Evolutionary conservation across 495 filamentous ascomycete species (phyloP).

Genomic region (Penicillium roqueforti): DNA sequence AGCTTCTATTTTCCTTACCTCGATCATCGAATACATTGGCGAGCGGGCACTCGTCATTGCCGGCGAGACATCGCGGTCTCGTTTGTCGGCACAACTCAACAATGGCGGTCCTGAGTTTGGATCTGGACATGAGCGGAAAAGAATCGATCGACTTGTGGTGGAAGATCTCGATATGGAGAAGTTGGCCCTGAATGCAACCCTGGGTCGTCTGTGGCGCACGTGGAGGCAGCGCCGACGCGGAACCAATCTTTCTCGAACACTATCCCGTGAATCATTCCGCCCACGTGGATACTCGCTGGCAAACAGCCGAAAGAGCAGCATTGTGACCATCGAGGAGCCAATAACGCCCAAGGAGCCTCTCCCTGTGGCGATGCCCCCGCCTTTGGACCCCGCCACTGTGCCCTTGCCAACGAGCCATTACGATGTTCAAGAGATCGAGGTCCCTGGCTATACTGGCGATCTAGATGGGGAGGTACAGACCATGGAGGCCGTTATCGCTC

Average conservation of each 20-base stretch:
- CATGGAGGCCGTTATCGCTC: slow-evolving; percentile 42
- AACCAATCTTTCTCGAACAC: slow-evolving; percentile 33
- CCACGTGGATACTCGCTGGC: slow-evolving; percentile 30
- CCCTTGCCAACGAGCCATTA: slow-evolving; percentile 63
- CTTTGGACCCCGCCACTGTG: slow-evolving; percentile 49
- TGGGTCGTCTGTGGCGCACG: slow-evolving; percentile 88
- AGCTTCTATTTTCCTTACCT: slow-evolving; percentile 92
- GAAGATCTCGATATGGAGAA: slow-evolving; percentile 93
- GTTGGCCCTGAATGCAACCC: slow-evolving; percentile 77
- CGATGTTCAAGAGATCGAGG: slow-evolving; percentile 71
- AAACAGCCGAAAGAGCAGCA: slow-evolving; percentile 39
- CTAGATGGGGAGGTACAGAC: slow-evolving; percentile 56
- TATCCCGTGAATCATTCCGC: slow-evolving; percentile 44
- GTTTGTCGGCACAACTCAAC: slow-evolving; percentile 46
- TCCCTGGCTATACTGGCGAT: slow-evolving; percentile 57
- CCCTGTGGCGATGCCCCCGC: slow-evolving; percentile 15
- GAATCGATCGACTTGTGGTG: slow-evolving; percentile 64
- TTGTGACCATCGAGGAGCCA: slow-evolving; percentile 35
- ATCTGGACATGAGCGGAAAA: slow-evolving; percentile 23
- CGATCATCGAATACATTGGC: slow-evolving; percentile 89
- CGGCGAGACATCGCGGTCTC: slow-evolving; percentile 80
- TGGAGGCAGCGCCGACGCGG: slow-evolving; percentile 79
- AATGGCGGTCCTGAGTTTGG: slow-evolving; percentile 21
- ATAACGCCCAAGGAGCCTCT: slow-evolving; percentile 22
- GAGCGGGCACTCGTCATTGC: slow-evolving; percentile 84